Evolutionary conservation across 208 protist species (phyloP).

Genomic region (Trypanosoma theileri): DNA sequence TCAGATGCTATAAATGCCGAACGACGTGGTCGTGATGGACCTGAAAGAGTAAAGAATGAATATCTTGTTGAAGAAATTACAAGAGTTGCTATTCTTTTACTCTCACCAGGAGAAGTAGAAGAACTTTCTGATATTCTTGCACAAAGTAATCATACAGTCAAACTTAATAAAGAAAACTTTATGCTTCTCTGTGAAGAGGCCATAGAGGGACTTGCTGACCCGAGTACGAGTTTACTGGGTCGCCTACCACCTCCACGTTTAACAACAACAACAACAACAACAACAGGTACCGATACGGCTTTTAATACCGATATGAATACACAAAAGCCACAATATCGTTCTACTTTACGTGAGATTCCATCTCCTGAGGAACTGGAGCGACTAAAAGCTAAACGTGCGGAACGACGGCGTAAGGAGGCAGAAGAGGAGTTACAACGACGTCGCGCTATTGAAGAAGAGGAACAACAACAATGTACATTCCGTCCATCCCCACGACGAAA

Average conservation of each 20-base stretch:
- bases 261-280: background rate
- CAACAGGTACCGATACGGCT: background rate
- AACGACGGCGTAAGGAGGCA: conserved; percentile 37
- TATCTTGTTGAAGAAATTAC: conserved; percentile 51
- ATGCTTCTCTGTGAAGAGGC: conserved; percentile 28
- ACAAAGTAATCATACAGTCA: conserved; percentile 31
- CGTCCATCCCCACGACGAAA: conserved; percentile 51
- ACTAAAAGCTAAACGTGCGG: conserved; percentile 38
- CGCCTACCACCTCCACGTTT: conserved; percentile 10
- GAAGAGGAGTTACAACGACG: conserved; percentile 35
- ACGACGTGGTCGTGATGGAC: conserved; percentile 28
- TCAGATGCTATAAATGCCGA: conserved; percentile 16
- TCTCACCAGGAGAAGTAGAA: conserved; percentile 61
- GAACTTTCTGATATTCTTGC: conserved; percentile 56
- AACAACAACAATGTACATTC: conserved; percentile 45
- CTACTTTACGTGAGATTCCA: conserved; percentile 32
- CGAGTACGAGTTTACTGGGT: conserved; percentile 20
- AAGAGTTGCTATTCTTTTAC: conserved; percentile 48
- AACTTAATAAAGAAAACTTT: conserved; percentile 51
- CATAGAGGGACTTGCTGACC: conserved; percentile 20
- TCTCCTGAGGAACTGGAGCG: conserved; percentile 46
- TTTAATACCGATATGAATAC: too few species aligned
- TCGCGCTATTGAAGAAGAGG: conserved; percentile 31
- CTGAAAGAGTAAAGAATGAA: background rate
- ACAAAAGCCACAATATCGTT: too few species aligned